A percentile compares a stretch with the other conserved stretches of the same genome.
Evolutionary conservation across 257 asterid genomes (phyloP).

Genomic region (Petunia secreta): DNA sequence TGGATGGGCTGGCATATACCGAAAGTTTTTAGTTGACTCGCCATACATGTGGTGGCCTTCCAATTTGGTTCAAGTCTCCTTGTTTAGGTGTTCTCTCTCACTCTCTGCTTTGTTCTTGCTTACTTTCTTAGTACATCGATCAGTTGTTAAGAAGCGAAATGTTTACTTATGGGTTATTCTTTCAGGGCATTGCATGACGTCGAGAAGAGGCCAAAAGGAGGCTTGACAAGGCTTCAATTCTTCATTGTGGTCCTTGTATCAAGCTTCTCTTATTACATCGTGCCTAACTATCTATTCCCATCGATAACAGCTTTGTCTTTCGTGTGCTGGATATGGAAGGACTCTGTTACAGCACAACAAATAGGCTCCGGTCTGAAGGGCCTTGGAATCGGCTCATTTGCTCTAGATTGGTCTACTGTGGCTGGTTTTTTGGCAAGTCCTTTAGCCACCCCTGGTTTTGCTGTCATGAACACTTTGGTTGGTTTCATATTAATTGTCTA

Average conservation of each 20-base stretch:
- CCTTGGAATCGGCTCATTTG: conserved; percentile 42
- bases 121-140: too few species aligned
- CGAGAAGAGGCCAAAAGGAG: conserved; percentile 57
- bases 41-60: conserved; percentile 92
- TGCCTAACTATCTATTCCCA: conserved; percentile 34
- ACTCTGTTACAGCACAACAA: conserved; percentile 33
- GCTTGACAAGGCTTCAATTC: conserved; percentile 57
- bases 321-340: conserved; percentile 29
- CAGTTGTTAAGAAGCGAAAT: too few species aligned
- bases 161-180: too few species aligned
- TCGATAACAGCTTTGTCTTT: conserved; percentile 30
- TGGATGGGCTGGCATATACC: conserved; percentile 76
- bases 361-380: conserved; percentile 36
- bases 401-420: conserved; percentile 64
- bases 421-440: conserved; percentile 73
- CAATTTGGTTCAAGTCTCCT: conserved; percentile 74
- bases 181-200: conserved; percentile 61
- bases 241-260: conserved; percentile 56
- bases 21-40: conserved; percentile 66
- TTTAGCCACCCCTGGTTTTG: conserved; percentile 71
- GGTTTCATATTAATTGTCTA: conserved; percentile 57
- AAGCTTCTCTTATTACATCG: conserved; percentile 60
- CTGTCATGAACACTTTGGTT: conserved; percentile 58
- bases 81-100: conserved; percentile 34
- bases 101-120: too few species aligned